A percentile compares a stretch with the other conserved stretches of the same genome.
Evolutionary conservation across 768 basidiomycete species (phyloP).

Genomic region (Rhodotorula graminis): DNA sequence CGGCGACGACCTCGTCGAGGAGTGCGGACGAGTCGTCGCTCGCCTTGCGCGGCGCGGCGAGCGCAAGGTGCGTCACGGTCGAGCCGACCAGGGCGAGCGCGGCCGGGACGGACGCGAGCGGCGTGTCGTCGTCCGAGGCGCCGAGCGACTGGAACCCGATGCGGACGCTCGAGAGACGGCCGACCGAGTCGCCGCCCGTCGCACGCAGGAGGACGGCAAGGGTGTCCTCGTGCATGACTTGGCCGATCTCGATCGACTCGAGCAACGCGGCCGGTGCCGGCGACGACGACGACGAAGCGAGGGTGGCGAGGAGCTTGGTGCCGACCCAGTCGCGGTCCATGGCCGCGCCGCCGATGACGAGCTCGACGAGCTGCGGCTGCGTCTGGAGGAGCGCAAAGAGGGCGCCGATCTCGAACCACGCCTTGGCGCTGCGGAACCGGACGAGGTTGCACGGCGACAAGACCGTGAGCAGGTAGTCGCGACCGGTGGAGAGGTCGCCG

Average conservation of each 20-base stretch:
- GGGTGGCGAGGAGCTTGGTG: neutral
- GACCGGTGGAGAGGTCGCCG: neutral
- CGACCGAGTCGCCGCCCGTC: neutral
- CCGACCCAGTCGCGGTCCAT: conserved; percentile 33
- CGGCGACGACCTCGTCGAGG: conserved; percentile 20
- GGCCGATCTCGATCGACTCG: conserved; percentile 3
- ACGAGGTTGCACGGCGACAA: neutral
- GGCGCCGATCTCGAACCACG: conserved; percentile 31
- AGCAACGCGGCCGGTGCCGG: neutral
- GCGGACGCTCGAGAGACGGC: neutral
- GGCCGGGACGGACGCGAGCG: conserved; percentile 8
- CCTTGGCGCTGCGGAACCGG: neutral
- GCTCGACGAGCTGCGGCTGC: neutral
- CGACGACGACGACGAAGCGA: neutral
- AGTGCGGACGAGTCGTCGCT: conserved; percentile 8
- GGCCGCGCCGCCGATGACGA: conserved; percentile 20
- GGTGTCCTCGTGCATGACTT: conserved; percentile 32
- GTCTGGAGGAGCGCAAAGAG: neutral
- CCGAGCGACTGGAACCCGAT: conserved; percentile 24
- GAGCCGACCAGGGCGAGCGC: conserved; percentile 11
- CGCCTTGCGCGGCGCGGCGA: conserved; percentile 8
- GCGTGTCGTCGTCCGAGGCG: conserved; percentile 25
- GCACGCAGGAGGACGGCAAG: conserved; percentile 16
- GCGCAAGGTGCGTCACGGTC: neutral
- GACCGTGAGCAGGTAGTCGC: conserved; percentile 5